Percentiles rank a stretch among this genome's conserved stretches.
These are phyloP conservation scores for Dendrobium huoshanense DNA, from an alignment of 106 monocot genomes.

Conservation along the genomic window DNA sequence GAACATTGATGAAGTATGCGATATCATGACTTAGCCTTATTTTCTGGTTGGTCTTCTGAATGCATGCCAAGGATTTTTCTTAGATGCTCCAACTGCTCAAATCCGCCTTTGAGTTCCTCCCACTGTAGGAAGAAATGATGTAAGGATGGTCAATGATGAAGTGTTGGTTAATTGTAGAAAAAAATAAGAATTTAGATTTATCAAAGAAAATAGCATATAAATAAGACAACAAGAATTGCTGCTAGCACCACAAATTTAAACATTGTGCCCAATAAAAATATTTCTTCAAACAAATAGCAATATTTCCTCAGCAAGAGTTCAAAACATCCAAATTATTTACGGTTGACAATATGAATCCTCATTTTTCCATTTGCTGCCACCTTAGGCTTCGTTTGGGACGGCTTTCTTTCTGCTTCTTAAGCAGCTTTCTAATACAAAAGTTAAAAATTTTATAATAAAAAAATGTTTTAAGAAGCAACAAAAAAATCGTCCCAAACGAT, in stretches of 20 bases:
- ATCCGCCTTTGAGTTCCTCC: constrained; percentile 73
- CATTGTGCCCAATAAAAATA: neutral
- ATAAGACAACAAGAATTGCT: neutral
- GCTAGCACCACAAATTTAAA: neutral
- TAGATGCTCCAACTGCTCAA: constrained; percentile 77
- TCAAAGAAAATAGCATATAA: neutral
- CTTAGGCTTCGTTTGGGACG: no score
- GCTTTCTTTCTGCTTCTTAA: no score
- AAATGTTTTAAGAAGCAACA: no score
- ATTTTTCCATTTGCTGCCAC: neutral
- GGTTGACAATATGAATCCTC: neutral
- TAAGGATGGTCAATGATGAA: neutral
- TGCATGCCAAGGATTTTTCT: constrained; percentile 68
- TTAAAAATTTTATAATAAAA: no score
- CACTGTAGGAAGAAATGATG: constrained; percentile 44
- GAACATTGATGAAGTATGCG: no score
- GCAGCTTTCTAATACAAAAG: no score
- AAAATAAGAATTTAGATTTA: neutral
- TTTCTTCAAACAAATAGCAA: no score
- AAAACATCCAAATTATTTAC: no score
- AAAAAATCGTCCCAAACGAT: no score
- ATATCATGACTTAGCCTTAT: neutral
- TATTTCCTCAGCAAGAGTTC: no score
- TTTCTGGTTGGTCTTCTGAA: constrained; percentile 1
- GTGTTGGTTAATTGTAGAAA: neutral